Percentiles rank a stretch among this genome's conserved stretches.
Conservation (phyloP, 805 yeast species). For the Cyberlindnera misumaiensis region DNA sequence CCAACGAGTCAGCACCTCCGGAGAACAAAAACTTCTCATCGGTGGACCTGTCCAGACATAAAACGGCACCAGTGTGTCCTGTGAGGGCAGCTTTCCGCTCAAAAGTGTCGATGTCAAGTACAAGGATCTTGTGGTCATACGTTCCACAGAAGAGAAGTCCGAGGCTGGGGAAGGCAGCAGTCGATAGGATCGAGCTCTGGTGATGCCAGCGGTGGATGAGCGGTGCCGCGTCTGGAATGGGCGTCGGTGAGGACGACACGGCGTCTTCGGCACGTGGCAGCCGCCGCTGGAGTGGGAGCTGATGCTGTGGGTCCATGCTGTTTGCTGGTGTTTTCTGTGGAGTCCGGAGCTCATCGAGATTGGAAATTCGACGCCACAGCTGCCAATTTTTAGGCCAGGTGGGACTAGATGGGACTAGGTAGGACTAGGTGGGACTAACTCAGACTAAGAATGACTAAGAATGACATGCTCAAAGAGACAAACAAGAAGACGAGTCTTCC, state of each 20-base stretch:
- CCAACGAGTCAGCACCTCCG: constrained; percentile 86
- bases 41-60: constrained; percentile 53
- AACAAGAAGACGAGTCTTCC: too few relatives aligned
- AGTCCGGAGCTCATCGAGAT: too few relatives aligned
- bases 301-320: constrained; percentile 10
- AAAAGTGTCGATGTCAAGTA: constrained; percentile 61
- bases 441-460: too few relatives aligned
- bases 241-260: neutral
- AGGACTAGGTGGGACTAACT: too few relatives aligned
- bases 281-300: constrained; percentile 4
- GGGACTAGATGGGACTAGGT: too few relatives aligned
- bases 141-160: constrained; percentile 80
- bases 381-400: too few relatives aligned
- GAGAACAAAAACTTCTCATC: constrained; percentile 60
- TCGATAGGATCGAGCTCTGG: constrained; percentile 65
- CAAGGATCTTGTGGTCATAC: constrained; percentile 72
- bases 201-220: constrained; percentile 73
- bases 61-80: constrained; percentile 70
- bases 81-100: constrained; percentile 44
- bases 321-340: too few relatives aligned
- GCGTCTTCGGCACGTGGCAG: neutral
- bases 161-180: constrained; percentile 51
- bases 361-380: too few relatives aligned
- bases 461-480: too few relatives aligned
- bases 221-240: neutral